A percentile compares a stretch with the other conserved stretches of the same genome.
These are phyloP conservation scores for Sporothrix globosa DNA, from an alignment of 2,329 filamentous ascomycete species.

Conservation along the genomic window DNA sequence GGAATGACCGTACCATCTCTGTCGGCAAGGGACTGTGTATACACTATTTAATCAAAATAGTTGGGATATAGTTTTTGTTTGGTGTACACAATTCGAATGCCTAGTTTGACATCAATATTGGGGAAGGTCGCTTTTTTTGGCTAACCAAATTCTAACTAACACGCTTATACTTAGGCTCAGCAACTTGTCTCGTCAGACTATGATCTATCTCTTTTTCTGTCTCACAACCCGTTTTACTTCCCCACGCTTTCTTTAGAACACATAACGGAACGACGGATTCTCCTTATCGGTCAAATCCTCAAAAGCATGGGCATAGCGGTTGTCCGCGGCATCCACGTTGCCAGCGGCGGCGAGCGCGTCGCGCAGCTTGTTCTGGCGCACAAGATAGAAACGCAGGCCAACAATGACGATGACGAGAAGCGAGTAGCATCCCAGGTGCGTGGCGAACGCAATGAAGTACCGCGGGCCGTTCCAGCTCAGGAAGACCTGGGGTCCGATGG, in stretches of 20 bases:
- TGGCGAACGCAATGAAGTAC: conserved; percentile 71
- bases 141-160: background rate
- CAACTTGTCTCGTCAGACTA: background rate
- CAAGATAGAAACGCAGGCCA: conserved; percentile 61
- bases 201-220: background rate
- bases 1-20: background rate
- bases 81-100: background rate
- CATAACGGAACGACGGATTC: conserved; percentile 64
- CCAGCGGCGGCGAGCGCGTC: conserved; percentile 52
- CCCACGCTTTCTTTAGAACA: conserved; percentile 41
- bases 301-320: conserved; percentile 57
- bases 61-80: background rate
- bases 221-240: background rate
- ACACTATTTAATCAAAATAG: background rate
- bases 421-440: conserved; percentile 70
- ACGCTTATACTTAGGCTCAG: background rate
- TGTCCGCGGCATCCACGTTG: conserved; percentile 47
- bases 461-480: conserved; percentile 61
- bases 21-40: background rate
- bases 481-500: conserved; percentile 64
- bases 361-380: conserved; percentile 59
- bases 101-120: background rate
- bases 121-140: background rate
- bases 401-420: conserved; percentile 62
- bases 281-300: conserved; percentile 66